Base-by-base conservation (phyloP, 2,329 filamentous ascomycete genomes). In the Teratosphaeria nubilosa region DNA sequence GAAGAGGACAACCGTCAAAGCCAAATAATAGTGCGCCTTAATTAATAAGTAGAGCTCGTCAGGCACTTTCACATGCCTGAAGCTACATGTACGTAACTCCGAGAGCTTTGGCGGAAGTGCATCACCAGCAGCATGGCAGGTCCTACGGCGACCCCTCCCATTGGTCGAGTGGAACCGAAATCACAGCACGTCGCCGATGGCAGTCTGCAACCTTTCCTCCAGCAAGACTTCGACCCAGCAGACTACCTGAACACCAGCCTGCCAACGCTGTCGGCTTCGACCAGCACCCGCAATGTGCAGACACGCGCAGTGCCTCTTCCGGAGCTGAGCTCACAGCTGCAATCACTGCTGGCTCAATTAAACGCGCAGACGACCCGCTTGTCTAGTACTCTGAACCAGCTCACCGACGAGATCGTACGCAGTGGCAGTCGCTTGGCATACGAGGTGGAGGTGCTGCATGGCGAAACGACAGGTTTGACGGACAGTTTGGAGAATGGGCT, bases 351-450 rank as follows among this genome's bases (percentile, higher is more conserved):
- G 53, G 89, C 91, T 1, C 88, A 92, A 68, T 83, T 97, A 68
- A 95, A 89, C 69, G 87, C 90, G 9, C 90, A 96, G 71, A 95
- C 91, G 1, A 87, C 90, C 20, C 83, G 91, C 52, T 78, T 96
- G 7, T 90, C 91, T 14, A 85, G 81, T 56, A 88, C 86, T 52
- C 80, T 99, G 59, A 96, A 91, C 32, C 86, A 92, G 68, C 78
- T 97, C 60, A 96, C 94, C 11, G 92, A 99, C 72, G 94, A 97
- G 65, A 97, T 99, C 62, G 75, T 99, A 61, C 84, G 94, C 58
- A 91, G 90, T 68, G 90, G 91, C 27, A 90, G 89, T 63, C 82
- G 92, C 3, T 77, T 99, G 58, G 90, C 91, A 22, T 99, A 99
- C 69, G 90, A 97, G 74, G 92, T 97, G 22, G 92, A 97, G 73